Evolutionary conservation across 108 stramenopile genomes (phyloP).

Genomic region (Aurantiochytrium sp.): DNA sequence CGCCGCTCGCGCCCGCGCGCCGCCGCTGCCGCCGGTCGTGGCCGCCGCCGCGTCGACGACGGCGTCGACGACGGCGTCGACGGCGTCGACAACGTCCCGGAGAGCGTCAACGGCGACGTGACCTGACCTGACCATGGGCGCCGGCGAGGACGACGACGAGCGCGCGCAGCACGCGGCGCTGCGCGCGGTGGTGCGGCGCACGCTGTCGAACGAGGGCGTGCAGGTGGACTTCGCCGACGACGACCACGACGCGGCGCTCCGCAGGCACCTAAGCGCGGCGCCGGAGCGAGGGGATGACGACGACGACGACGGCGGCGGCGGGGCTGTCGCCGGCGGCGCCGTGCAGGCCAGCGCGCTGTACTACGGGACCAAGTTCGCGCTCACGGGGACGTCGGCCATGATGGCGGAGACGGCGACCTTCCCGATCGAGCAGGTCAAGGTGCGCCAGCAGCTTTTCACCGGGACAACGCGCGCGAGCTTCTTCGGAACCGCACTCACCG

Average conservation of each 20-base stretch:
- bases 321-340: background rate
- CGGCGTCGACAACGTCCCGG: too few relatives aligned
- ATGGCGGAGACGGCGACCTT: background rate
- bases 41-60: too few relatives aligned
- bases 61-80: too few relatives aligned
- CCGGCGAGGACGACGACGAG: background rate
- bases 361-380: background rate
- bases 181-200: background rate
- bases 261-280: background rate
- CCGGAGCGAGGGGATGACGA: too few relatives aligned
- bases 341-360: background rate
- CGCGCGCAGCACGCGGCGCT: background rate
- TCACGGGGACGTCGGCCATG: background rate
- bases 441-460: conserved; percentile 2
- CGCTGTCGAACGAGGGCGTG: background rate
- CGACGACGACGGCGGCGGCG: background rate
- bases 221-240: background rate
- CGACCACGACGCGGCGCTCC: background rate
- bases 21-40: too few relatives aligned
- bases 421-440: background rate
- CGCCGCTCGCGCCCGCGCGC: too few relatives aligned
- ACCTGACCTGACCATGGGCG: too few relatives aligned
- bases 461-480: background rate
- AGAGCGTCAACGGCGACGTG: too few relatives aligned
- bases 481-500: background rate